Evolutionary conservation across 2,329 filamentous ascomycete genomes (phyloP), one percentile per base, ranked within the genome.

Genomic region (Colletotrichum tanaceti): DNA sequence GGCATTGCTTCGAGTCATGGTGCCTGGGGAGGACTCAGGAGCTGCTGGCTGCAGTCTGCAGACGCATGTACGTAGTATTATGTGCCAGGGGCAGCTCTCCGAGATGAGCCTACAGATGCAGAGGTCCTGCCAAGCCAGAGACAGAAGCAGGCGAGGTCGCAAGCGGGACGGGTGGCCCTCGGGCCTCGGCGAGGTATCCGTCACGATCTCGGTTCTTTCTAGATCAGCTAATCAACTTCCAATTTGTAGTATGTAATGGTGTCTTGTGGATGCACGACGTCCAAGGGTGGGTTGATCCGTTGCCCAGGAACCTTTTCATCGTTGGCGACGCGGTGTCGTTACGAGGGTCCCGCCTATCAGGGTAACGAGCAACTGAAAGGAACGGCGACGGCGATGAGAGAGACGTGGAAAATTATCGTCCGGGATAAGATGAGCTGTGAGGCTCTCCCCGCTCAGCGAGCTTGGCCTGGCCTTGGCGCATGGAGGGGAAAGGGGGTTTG

Each of bases 331-430:
- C 41, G 18, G 41, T n/a, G n/a, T 20, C 7, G 5, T 35, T 44
- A n/a, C 57, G n/a, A 59, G 28, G 32, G 28, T 47, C 43, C 18
- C 20, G 18, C 50, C 18, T 38, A 53, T 38, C 59, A 24, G 18
- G 28, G 11, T 2, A 24, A 9, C 38, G 5, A 16, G 3, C 16
- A 14, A 28, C 22, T 7, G 38, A 18, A n/a, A 24, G 24, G 20
- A 39, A 18, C 7, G 41, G 43, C 14, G 32, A 62, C 28, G 43
- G 43, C n/a, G 39, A 50, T 24, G 55, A 54, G 22, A 41, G 65
- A 68, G 65, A 68, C 65, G 65, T 68, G 65, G 60, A 68, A 68
- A 68, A 68, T 55, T 68, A 64, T 20, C 35, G 43, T 60, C 65
- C 65, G 60, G 18, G 44, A 60, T 18, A 20, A 50, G 55, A 64